phyloP scores from a whole-genome alignment of 2,329 filamentous ascomycete genomes.

The Herpotrichia juniperi region DNA sequence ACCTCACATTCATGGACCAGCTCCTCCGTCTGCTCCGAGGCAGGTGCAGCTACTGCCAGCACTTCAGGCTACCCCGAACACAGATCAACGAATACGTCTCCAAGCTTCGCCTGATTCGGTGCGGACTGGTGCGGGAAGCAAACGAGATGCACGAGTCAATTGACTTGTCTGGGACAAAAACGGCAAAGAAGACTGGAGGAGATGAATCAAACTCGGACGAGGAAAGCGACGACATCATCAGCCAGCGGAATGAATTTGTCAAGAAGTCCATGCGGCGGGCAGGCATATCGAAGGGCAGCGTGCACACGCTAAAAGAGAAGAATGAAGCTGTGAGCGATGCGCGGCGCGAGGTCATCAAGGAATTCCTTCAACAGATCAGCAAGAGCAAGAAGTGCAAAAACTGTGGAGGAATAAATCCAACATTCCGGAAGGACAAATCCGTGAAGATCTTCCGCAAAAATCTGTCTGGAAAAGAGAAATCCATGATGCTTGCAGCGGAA shows the following conservation, averaged over 20 bases:
- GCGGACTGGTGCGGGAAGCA: conserved; percentile 78
- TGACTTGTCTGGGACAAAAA: conserved; percentile 46
- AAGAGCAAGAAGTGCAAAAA: conserved; percentile 72
- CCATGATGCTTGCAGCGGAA: conserved; percentile 73
- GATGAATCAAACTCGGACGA: conserved; percentile 66
- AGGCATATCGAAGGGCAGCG: conserved; percentile 50
- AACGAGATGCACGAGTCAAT: conserved; percentile 55
- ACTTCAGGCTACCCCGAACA: conserved; percentile 77
- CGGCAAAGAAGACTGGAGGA: conserved; percentile 46
- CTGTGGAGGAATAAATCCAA: conserved; percentile 64
- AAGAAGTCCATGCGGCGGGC: conserved; percentile 71
- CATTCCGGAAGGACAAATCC: conserved; percentile 86
- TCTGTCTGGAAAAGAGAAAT: conserved; percentile 74
- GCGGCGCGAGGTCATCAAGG: conserved; percentile 76
- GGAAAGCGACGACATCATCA: conserved; percentile 63
- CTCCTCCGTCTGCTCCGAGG: conserved; percentile 82
- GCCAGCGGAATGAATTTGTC: conserved; percentile 71
- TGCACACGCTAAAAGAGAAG: conserved; percentile 65
- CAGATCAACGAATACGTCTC: conserved; percentile 81
- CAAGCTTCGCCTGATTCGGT: conserved; percentile 83
- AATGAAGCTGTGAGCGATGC: conserved; percentile 83
- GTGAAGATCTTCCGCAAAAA: conserved; percentile 93
- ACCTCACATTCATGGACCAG: conserved; percentile 96
- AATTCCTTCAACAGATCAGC: conserved; percentile 78
- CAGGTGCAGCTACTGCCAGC: conserved; percentile 89